Conservation (phyloP, 2,329 filamentous ascomycete species). For the Xylariales sp. region DNA sequence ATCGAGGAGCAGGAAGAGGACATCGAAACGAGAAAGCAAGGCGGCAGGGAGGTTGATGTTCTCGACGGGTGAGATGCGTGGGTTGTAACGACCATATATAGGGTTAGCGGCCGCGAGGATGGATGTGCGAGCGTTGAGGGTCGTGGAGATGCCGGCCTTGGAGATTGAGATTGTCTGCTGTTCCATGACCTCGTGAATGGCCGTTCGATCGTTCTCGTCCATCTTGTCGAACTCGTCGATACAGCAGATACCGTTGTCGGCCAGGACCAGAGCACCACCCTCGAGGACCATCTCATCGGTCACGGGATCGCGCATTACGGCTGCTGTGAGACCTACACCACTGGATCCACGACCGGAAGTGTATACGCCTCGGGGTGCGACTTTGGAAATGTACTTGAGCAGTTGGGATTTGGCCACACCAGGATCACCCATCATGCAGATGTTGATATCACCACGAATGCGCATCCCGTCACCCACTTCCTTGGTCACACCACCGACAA, state of each 20-base stretch:
- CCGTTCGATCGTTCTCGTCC: conserved; percentile 77
- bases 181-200: conserved; percentile 86
- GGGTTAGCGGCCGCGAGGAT: conserved; percentile 96
- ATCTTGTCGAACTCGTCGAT: conserved; percentile 90
- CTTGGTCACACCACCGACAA: conserved; percentile 95
- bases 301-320: conserved; percentile 78
- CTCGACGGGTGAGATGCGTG: conserved; percentile 91
- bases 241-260: conserved; percentile 80
- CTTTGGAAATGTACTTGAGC: conserved; percentile 97
- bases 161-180: conserved; percentile 84
- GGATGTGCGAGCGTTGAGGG: conserved; percentile 90
- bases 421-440: conserved; percentile 98
- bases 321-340: conserved; percentile 76
- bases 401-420: conserved; percentile 99
- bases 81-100: conserved; percentile 96
- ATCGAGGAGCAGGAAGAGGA: conserved; percentile 94
- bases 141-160: conserved; percentile 67
- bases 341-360: conserved; percentile 77
- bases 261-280: conserved; percentile 72
- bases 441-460: conserved; percentile 97
- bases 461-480: conserved; percentile 98
- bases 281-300: conserved; percentile 83
- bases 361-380: conserved; percentile 87
- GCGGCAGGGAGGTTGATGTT: conserved; percentile 99
- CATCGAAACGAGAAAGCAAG: conserved; percentile 91